Evolutionary conservation across 768 basidiomycete species (phyloP), one percentile per base, ranked within the genome.

Genomic region (Amanita molliuscula): DNA sequence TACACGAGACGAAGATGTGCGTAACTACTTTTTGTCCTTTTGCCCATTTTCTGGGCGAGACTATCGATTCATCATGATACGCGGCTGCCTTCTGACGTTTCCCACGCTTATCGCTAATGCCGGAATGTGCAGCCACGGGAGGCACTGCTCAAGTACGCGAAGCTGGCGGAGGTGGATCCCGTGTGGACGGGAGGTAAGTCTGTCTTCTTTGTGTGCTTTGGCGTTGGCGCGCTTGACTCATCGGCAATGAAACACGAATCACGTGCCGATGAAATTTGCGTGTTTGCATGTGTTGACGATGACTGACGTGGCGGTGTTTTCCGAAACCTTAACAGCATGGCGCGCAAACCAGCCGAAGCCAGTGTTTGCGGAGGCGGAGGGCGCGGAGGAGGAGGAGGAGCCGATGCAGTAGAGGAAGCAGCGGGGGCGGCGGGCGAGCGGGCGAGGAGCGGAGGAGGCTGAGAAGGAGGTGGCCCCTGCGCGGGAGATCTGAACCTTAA

Each of bases 131-230:
- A 98, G 95, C 96, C 96, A 37, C 85, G 96, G 54, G 94, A 96
- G 68, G 96, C 96, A 3, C 71, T 99, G 50, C 86, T 98, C 74
- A 91, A 83, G 67, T 97, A 93, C 58, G 96, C 96, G 29, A 68
- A 84, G 15, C 62, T 67, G 51, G 82, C 83, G 54, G 84, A 88
- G 38, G 69, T 76, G 53, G 84, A 95, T 63, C 90, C 87, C 47
- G 77, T 81, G 59, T 92, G 86, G 84, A 89, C 91, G 41, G 67
- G 65, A 70, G 92, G 91, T 92, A 62, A 71, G 86, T 72, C 46
- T 35, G 51, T 54, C 45, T 53, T 47, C 48, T 49, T 55, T 54
- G 33, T 15, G 13, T 46, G 31, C 49, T 53, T 57, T 53, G 53
- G 48, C 51, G 44, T 54, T 53, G 31, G 48, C 46, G 25, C 35